Conservation (phyloP, 2,329 filamentous ascomycete genomes). For the Scolecobasidium constrictum region DNA sequence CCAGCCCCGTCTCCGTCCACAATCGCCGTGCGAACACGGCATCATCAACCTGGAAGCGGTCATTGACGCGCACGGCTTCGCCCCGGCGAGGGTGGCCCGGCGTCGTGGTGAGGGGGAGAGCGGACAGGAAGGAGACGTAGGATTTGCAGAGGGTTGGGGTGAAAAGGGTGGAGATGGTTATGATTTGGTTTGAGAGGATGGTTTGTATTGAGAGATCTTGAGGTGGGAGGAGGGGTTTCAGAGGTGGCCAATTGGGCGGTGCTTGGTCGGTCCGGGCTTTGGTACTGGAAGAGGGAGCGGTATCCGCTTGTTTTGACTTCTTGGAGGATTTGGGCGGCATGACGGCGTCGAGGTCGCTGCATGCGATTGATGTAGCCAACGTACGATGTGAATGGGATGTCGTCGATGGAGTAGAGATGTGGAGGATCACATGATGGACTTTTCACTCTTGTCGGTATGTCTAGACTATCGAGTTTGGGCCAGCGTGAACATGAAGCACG, state of each 20-base stretch:
- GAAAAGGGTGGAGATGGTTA: constrained; percentile 65
- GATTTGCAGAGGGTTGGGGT: constrained; percentile 62
- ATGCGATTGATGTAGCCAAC: too few species aligned
- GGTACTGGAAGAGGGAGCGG: too few species aligned
- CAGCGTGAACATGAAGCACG: too few species aligned
- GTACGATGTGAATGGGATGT: too few species aligned
- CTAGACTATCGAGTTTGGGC: too few species aligned
- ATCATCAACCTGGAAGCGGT: constrained; percentile 77
- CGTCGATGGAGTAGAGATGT: too few species aligned
- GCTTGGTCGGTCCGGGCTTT: constrained; percentile 4
- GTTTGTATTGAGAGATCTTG: constrained; percentile 41
- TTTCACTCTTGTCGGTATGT: too few species aligned
- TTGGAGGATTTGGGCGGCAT: too few species aligned
- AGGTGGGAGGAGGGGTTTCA: constrained; percentile 58
- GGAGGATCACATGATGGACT: too few species aligned
- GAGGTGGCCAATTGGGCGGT: constrained; percentile 56
- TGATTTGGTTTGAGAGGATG: constrained; percentile 51
- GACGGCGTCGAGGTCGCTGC: too few species aligned
- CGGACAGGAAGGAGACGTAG: constrained; percentile 63
- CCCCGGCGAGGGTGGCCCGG: constrained; percentile 68
- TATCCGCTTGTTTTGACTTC: too few species aligned
- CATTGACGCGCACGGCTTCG: constrained; percentile 77
- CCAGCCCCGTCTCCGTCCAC: constrained; percentile 69
- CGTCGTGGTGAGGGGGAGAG: constrained; percentile 64
- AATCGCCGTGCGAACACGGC: constrained; percentile 59